These are phyloP conservation scores for Hypoxylon perforatum DNA, from an alignment of 495 filamentous ascomycete species.

Conservation along the genomic window DNA sequence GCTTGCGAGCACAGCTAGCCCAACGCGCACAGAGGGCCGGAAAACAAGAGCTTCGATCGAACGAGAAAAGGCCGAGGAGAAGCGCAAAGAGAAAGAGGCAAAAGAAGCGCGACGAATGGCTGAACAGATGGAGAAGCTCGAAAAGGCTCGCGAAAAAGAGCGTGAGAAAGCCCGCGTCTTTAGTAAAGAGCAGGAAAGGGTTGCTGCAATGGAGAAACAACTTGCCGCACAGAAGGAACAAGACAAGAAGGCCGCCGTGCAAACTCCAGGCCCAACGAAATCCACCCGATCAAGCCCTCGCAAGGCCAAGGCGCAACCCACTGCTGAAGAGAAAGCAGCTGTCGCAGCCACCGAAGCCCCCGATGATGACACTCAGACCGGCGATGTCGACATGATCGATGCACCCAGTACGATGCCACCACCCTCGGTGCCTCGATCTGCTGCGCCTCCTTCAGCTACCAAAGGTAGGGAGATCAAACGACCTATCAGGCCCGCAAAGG, in stretches of 20 bases:
- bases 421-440: conserved; percentile 64
- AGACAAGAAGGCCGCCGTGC: conserved; percentile 47
- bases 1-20: conserved; percentile 49
- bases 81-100: conserved; percentile 69
- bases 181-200: conserved; percentile 70
- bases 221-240: conserved; percentile 56
- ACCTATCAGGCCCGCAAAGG: conserved; percentile 76
- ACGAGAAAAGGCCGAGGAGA: conserved; percentile 71
- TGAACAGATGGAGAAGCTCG: conserved; percentile 67
- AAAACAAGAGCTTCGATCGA: conserved; percentile 81
- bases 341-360: conserved; percentile 52
- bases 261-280: conserved; percentile 52
- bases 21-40: conserved; percentile 60
- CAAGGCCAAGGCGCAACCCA: conserved; percentile 59
- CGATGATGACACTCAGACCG: conserved; percentile 50
- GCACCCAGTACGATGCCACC: conserved; percentile 64
- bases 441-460: conserved; percentile 55
- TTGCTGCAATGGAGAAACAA: conserved; percentile 61
- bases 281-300: conserved; percentile 60
- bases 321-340: conserved; percentile 50
- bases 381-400: conserved; percentile 62
- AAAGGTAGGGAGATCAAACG: conserved; percentile 69
- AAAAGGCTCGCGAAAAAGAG: conserved; percentile 65
- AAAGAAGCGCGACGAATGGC: conserved; percentile 59
- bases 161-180: conserved; percentile 70